Evolutionary conservation across 257 asterid genomes (phyloP).

Genomic region (Solanum etuberosum): DNA sequence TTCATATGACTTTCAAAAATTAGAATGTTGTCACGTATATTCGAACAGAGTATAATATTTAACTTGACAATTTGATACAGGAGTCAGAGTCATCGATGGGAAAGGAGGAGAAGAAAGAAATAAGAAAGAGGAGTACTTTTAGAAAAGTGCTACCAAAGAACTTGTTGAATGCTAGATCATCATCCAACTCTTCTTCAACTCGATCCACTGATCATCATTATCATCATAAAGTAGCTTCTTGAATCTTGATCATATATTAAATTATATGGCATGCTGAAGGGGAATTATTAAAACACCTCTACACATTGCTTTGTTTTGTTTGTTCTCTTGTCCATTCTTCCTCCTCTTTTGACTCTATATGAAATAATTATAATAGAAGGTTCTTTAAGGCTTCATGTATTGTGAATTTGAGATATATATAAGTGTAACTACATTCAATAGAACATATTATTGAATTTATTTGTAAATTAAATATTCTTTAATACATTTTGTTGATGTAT

Average conservation of each 20-base stretch:
- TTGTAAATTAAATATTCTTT: not conserved
- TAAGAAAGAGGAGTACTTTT: slow-evolving; percentile 25
- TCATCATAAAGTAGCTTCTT: not conserved
- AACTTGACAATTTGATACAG: not conserved
- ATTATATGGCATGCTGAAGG: not conserved
- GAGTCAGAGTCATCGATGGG: not conserved
- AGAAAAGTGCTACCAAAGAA: slow-evolving; percentile 21
- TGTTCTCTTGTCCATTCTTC: not conserved
- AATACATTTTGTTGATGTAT: not conserved
- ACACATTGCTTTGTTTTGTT: not conserved
- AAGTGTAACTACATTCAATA: not conserved
- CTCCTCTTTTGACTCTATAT: not conserved
- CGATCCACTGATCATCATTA: not conserved
- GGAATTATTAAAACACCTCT: not conserved
- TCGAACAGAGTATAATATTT: not conserved
- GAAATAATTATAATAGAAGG: not conserved
- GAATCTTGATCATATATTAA: not conserved
- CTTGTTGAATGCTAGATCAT: slow-evolving; percentile 15
- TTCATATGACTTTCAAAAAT: not conserved
- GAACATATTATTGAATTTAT: not conserved
- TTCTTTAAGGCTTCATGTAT: not conserved
- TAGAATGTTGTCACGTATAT: not conserved
- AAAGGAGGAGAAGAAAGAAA: slow-evolving; percentile 8
- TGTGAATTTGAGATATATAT: not conserved
- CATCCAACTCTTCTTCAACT: slow-evolving; percentile 9